Percentiles rank a stretch among this genome's conserved stretches.
Evolutionary conservation across 176 grass and related monocot genomes (phyloP).

Genomic region (Hyparrhenia diplandra): DNA sequence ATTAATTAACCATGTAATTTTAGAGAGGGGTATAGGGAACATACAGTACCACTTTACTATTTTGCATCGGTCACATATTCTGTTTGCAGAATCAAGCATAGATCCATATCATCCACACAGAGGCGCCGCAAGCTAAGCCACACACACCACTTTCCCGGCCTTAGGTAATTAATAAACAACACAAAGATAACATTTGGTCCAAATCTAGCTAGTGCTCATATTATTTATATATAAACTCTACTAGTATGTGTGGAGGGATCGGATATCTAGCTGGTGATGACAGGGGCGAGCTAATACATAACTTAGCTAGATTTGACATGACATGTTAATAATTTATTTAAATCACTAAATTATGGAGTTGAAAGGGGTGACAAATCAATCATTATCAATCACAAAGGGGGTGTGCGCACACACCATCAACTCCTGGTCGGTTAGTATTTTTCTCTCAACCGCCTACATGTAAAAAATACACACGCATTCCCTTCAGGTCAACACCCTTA

Average conservation of each 20-base stretch:
- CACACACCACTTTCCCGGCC: constrained; percentile 7
- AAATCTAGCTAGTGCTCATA: background rate
- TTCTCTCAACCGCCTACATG: background rate
- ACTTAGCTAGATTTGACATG: constrained; percentile 50
- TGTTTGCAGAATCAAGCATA: constrained; percentile 29
- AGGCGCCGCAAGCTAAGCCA: background rate
- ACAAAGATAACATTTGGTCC: background rate
- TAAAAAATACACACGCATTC: constrained; percentile 11
- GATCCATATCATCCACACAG: background rate
- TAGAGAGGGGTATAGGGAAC: background rate
- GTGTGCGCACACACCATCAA: background rate
- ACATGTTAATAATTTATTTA: constrained; percentile 39
- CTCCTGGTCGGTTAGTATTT: constrained; percentile 54
- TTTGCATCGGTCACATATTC: constrained; percentile 13
- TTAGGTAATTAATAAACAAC: constrained; percentile 24
- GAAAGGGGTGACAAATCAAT: constrained; percentile 38
- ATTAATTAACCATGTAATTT: background rate
- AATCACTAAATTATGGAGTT: constrained; percentile 25
- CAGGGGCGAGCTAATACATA: background rate
- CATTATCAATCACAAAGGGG: constrained; percentile 44
- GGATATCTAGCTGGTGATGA: constrained; percentile 40
- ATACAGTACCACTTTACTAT: background rate
- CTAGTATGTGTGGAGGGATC: background rate
- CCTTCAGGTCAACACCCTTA: constrained; percentile 39
- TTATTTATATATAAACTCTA: constrained; percentile 18